phyloP scores from a whole-genome alignment of 768 basidiomycete species.

The Mycena rebaudengoi region DNA sequence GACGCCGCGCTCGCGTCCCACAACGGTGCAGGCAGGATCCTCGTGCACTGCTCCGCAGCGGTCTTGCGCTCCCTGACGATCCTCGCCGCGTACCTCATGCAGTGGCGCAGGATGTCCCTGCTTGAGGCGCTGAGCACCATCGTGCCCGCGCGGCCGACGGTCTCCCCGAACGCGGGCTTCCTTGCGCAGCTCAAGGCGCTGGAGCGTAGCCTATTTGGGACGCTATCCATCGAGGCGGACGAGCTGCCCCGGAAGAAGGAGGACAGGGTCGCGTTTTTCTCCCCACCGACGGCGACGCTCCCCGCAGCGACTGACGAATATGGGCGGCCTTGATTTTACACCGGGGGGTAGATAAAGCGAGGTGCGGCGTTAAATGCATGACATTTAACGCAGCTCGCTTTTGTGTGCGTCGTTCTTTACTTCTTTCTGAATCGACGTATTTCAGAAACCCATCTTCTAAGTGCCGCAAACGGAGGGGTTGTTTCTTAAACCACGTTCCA shows the following conservation, averaged over 20 bases:
- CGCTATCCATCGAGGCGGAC: conserved; percentile 43
- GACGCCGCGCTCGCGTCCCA: conserved; percentile 28
- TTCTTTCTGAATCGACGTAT: no score
- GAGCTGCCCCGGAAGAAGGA: conserved; percentile 41
- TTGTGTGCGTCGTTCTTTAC: no score
- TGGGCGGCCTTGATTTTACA: no score
- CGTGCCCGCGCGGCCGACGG: conserved; percentile 40
- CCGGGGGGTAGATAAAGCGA: no score
- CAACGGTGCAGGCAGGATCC: conserved; percentile 40
- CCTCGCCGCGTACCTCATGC: conserved; percentile 52
- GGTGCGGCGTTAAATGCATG: no score
- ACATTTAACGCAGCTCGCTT: no score
- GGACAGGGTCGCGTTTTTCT: conserved; percentile 47
- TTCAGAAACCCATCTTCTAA: no score
- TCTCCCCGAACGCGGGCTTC: conserved; percentile 53
- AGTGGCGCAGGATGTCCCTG: conserved; percentile 41
- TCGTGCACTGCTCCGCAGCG: conserved; percentile 55
- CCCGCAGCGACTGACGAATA: no score
- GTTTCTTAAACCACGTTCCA: no score
- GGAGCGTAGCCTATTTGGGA: conserved; percentile 37
- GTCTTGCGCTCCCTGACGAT: conserved; percentile 55
- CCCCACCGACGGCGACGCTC: no score
- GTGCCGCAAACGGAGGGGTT: no score
- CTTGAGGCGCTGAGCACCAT: conserved; percentile 46
- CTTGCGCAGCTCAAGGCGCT: conserved; percentile 50